Percentiles rank a stretch among this genome's conserved stretches.
Evolutionary conservation across 2,329 filamentous ascomycete genomes (phyloP).

Genomic region (Aspergillus novoparasiticus): DNA sequence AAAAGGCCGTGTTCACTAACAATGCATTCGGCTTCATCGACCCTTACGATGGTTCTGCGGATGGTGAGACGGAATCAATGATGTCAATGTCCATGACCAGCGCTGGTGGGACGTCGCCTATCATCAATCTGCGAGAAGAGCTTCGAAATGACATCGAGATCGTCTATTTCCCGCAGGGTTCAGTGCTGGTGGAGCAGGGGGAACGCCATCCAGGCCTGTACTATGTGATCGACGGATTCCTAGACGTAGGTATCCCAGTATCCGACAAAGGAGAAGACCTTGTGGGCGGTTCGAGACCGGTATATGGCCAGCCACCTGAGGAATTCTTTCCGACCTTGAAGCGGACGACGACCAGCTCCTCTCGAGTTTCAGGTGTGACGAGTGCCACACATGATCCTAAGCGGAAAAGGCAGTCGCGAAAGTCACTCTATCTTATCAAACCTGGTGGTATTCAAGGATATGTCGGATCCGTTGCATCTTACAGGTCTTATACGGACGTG

Average conservation of each 20-base stretch:
- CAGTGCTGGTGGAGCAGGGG: conserved; percentile 92
- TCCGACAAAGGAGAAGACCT: conserved; percentile 59
- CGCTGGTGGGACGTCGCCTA: conserved; percentile 63
- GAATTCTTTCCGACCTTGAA: conserved; percentile 50
- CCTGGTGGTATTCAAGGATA: conserved; percentile 94
- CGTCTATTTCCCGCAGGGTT: conserved; percentile 93
- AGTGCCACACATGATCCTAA: conserved; percentile 34
- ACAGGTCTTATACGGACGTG: conserved; percentile 94
- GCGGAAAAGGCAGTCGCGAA: conserved; percentile 54
- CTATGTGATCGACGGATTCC: conserved; percentile 95
- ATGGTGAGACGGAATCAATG: conserved; percentile 85
- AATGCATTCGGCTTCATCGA: conserved; percentile 94
- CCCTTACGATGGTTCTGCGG: conserved; percentile 69
- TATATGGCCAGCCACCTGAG: conserved; percentile 31
- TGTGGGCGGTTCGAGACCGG: conserved; percentile 36
- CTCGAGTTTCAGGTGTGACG: conserved; percentile 31
- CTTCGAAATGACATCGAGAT: conserved; percentile 93
- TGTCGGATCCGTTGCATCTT: conserved; percentile 89
- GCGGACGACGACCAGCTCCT: conserved; percentile 47
- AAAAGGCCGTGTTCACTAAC: conserved; percentile 80
- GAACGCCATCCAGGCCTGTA: conserved; percentile 96
- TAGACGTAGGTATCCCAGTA: conserved; percentile 85
- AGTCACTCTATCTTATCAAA: conserved; percentile 86
- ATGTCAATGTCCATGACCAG: conserved; percentile 68
- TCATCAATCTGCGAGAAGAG: conserved; percentile 71